phyloP scores from a whole-genome alignment of 108 stramenopile genomes.

The Ochromonas danica region DNA sequence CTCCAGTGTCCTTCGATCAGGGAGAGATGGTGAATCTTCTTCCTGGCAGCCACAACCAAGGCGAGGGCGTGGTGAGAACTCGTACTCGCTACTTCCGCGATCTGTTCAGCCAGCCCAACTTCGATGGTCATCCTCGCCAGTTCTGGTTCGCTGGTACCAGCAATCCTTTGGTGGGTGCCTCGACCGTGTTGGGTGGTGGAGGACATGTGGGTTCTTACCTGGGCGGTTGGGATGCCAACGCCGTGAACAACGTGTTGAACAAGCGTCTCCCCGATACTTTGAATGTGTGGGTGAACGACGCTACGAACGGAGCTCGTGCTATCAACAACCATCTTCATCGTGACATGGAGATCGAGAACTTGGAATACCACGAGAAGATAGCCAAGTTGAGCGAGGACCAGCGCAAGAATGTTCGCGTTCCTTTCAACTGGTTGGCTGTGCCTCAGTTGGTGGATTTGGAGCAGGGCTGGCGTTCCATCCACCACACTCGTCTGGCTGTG shows the following conservation, averaged over 20 bases:
- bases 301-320: neutral
- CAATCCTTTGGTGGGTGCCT: too few relatives aligned
- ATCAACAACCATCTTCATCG: neutral
- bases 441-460: neutral
- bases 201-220: neutral
- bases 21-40: too few relatives aligned
- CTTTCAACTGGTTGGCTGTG: neutral
- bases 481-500: neutral
- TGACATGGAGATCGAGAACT: neutral
- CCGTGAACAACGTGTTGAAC: neutral
- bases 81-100: too few relatives aligned
- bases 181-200: neutral
- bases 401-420: neutral
- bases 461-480: neutral
- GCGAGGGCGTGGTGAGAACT: too few relatives aligned
- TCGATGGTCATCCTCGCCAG: too few relatives aligned
- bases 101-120: too few relatives aligned
- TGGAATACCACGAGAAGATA: conserved; percentile 1
- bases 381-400: neutral
- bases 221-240: neutral
- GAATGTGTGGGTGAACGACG: neutral
- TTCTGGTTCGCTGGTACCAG: too few relatives aligned
- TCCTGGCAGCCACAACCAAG: too few relatives aligned
- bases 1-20: too few relatives aligned
- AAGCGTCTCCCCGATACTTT: neutral